Percentiles rank a stretch among this genome's conserved stretches.
Evolutionary conservation across 495 filamentous ascomycete species (phyloP).

Genomic region (Aspergillus bridgeri): DNA sequence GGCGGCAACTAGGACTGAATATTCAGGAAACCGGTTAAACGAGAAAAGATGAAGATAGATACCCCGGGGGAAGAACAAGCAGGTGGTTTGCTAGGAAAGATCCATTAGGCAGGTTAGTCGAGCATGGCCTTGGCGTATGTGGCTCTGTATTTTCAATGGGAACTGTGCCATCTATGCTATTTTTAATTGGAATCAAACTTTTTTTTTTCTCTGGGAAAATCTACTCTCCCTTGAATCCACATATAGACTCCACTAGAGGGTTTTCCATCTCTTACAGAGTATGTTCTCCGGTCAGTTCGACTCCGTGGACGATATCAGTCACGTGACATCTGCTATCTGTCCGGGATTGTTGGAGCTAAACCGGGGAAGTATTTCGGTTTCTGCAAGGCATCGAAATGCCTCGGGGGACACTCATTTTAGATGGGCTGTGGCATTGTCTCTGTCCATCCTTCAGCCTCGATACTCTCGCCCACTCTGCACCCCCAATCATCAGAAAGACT

Average conservation of each 20-base stretch:
- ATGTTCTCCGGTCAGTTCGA: neutral
- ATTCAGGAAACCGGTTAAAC: constrained; percentile 18
- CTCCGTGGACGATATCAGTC: neutral
- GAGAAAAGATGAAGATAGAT: constrained; percentile 35
- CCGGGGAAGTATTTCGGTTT: neutral
- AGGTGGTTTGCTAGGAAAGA: constrained; percentile 29
- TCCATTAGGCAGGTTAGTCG: constrained; percentile 34
- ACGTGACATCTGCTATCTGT: constrained; percentile 14
- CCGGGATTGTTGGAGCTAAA: neutral
- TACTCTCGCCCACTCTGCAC: constrained; percentile 12
- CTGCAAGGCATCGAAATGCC: constrained; percentile 39
- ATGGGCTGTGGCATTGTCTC: constrained; percentile 66
- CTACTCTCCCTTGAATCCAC: neutral
- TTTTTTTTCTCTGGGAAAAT: neutral
- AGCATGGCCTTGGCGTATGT: constrained; percentile 47
- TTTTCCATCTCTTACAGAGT: neutral
- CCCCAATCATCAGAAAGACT: constrained; percentile 9
- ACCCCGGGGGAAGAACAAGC: constrained; percentile 34
- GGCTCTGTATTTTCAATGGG: constrained; percentile 42
- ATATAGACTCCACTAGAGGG: neutral
- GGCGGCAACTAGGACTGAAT: constrained; percentile 24
- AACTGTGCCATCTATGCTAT: constrained; percentile 29
- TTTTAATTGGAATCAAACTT: constrained; percentile 10
- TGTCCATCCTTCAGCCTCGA: constrained; percentile 52
- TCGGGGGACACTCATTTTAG: constrained; percentile 44